Conservation (phyloP, 73 alveolate species). For the Paramecium sexaurelia region DNA sequence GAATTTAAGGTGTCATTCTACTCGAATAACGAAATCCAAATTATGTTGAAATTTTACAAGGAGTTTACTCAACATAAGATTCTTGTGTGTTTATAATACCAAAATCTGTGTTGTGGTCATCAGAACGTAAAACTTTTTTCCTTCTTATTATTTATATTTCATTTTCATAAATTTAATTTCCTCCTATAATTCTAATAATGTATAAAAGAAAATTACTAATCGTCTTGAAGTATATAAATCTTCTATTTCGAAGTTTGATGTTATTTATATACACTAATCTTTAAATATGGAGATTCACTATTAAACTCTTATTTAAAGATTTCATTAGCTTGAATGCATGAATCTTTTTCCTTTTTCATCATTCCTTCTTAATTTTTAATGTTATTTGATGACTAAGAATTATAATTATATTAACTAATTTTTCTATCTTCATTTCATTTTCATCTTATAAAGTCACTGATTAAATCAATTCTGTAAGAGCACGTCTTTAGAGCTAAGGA, state of each 20-base stretch:
- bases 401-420: neutral
- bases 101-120: neutral
- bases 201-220: neutral
- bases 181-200: neutral
- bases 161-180: neutral
- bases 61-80: neutral
- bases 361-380: neutral
- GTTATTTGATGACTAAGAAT: neutral
- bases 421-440: neutral
- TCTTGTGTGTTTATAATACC: neutral
- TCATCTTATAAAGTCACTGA: neutral
- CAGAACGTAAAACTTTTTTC: neutral
- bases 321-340: neutral
- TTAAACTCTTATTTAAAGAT: neutral
- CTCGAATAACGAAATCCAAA: conserved; percentile 5
- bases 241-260: neutral
- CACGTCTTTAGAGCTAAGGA: neutral
- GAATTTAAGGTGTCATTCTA: neutral
- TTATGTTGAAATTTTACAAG: neutral
- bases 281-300: neutral
- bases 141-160: neutral
- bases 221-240: neutral
- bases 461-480: neutral
- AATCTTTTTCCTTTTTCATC: neutral
- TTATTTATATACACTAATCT: conserved; percentile 1